Conservation (phyloP, 352 stramenopile genomes). For the Sclerospora graminicola region DNA sequence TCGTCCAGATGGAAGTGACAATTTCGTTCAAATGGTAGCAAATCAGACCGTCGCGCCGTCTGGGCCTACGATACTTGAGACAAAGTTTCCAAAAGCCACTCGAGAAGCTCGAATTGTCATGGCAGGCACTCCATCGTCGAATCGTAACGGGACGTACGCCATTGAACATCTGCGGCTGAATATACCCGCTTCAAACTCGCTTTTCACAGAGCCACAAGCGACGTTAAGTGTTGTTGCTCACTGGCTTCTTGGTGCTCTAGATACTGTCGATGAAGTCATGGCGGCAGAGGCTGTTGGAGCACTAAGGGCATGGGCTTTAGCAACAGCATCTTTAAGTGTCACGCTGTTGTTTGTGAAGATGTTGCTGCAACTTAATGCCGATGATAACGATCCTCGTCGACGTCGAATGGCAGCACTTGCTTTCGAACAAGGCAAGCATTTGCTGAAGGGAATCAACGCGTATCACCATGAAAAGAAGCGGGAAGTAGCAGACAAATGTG, state of each 20-base stretch:
- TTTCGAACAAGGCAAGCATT: constrained; percentile 32
- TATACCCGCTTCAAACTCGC: constrained; percentile 34
- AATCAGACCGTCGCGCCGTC: constrained; percentile 9
- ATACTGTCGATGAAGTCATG: constrained; percentile 38
- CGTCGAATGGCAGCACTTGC: constrained; percentile 23
- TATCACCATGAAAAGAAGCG: constrained; percentile 39
- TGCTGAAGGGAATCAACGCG: constrained; percentile 34
- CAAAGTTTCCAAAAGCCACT: constrained; percentile 30
- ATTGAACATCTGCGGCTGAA: constrained; percentile 62
- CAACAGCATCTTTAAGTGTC: constrained; percentile 62
- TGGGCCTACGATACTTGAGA: constrained; percentile 26
- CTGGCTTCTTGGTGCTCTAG: constrained; percentile 49
- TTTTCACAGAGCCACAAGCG: constrained; percentile 52
- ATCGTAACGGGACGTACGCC: constrained; percentile 58
- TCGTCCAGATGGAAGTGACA: constrained; percentile 21
- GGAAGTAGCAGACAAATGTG: constrained; percentile 19
- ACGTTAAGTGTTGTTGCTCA: constrained; percentile 46
- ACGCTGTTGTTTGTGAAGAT: constrained; percentile 67
- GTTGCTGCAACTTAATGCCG: constrained; percentile 23
- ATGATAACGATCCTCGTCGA: constrained; percentile 1
- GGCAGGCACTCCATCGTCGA: constrained; percentile 43
- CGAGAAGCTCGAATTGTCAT: constrained; percentile 52
- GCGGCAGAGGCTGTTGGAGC: constrained; percentile 50
- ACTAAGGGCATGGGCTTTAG: constrained; percentile 60
- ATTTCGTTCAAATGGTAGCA: constrained; percentile 34